A percentile compares a stretch with the other conserved stretches of the same genome.
These are phyloP conservation scores for Marchantia paleacea DNA, from an alignment of 225 moss, liverwort and hornwort genomes.

Conservation along the genomic window DNA sequence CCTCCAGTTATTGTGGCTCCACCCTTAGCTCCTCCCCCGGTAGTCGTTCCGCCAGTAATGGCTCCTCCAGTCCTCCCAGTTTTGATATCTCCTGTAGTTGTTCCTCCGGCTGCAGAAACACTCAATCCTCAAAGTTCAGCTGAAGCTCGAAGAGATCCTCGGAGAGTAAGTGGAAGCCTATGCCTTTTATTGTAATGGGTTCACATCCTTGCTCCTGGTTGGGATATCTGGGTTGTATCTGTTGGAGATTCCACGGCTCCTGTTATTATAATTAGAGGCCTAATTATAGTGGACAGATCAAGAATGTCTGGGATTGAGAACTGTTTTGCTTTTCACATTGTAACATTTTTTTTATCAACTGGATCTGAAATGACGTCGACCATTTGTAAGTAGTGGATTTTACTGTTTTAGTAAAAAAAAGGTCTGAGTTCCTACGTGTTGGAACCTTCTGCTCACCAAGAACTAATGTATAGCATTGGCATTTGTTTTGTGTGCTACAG, in stretches of 20 bases:
- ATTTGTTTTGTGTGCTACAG: neutral
- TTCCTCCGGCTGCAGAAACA: slow-evolving; percentile 41
- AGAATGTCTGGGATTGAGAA: neutral
- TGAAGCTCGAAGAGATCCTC: slow-evolving; percentile 68
- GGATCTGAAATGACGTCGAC: too few relatives aligned
- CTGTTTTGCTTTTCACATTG: neutral
- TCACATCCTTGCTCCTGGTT: neutral
- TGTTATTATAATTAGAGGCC: neutral
- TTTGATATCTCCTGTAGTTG: slow-evolving; percentile 5
- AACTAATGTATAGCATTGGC: too few relatives aligned
- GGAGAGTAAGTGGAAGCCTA: slow-evolving; percentile 60
- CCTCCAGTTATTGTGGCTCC: slow-evolving; percentile 8
- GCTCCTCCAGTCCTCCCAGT: slow-evolving; percentile 6
- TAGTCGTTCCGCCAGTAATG: neutral
- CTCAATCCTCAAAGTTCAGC: slow-evolving; percentile 35
- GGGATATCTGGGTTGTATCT: neutral
- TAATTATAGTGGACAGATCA: neutral
- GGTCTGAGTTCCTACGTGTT: too few relatives aligned
- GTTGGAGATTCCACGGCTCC: neutral
- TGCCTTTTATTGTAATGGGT: neutral
- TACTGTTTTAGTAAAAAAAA: too few relatives aligned
- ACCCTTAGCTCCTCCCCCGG: slow-evolving; percentile 17
- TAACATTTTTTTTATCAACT: too few relatives aligned
- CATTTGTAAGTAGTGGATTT: too few relatives aligned
- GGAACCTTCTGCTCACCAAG: too few relatives aligned